Conservation (phyloP, 2,329 filamentous ascomycete species). For the Diaporthe sp. region DNA sequence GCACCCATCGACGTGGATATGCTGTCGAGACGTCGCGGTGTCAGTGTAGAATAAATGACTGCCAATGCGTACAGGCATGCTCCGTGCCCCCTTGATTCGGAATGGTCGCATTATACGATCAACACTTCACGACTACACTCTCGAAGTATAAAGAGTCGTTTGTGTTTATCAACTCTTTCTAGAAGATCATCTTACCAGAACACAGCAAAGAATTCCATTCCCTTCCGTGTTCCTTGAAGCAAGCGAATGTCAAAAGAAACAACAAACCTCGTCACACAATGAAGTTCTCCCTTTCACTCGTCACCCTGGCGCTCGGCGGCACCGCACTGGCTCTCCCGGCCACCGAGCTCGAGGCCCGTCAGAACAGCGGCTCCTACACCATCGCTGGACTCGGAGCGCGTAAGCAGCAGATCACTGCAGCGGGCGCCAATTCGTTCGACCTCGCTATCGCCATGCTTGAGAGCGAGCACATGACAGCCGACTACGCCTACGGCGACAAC, state of each 20-base stretch:
- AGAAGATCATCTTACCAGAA: background rate
- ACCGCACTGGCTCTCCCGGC: background rate
- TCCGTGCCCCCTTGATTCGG: background rate
- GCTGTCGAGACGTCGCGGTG: background rate
- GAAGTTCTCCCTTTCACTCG: background rate
- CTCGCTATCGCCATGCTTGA: constrained; percentile 8
- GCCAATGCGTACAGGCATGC: background rate
- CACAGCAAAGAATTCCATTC: background rate
- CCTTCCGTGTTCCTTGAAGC: background rate
- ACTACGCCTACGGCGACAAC: constrained; percentile 18
- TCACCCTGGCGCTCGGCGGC: background rate
- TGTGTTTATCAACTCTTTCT: background rate
- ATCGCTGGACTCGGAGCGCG: constrained; percentile 1
- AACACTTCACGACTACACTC: background rate
- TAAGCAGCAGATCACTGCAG: background rate
- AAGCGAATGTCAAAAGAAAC: background rate
- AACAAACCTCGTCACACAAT: background rate
- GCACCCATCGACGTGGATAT: constrained; percentile 17
- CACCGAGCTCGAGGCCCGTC: constrained; percentile 9
- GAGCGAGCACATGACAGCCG: background rate
- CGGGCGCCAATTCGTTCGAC: background rate
- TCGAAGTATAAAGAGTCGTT: background rate
- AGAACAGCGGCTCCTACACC: constrained; percentile 17
- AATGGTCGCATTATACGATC: background rate
- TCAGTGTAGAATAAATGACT: constrained; percentile 11